phyloP scores from a whole-genome alignment of 2,329 filamentous ascomycete genomes.

The Epichloe uncinata region DNA sequence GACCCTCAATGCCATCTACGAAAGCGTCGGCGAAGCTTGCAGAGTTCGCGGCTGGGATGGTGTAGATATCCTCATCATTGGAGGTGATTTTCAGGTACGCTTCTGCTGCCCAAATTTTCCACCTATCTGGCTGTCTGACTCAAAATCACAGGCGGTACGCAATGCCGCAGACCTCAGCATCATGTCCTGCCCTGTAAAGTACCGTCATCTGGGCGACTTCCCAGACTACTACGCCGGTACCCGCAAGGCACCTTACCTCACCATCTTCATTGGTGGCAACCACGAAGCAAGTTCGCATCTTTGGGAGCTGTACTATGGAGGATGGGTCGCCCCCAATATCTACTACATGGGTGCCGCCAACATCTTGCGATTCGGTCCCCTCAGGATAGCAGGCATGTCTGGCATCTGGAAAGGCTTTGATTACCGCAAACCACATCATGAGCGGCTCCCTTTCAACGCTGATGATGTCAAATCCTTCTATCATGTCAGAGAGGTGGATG shows the following conservation, averaged over 20 bases:
- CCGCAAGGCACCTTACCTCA: constrained; percentile 70
- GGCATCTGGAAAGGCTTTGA: constrained; percentile 93
- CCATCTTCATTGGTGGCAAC: constrained; percentile 86
- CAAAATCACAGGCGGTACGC: constrained; percentile 52
- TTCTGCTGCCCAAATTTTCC: not conserved
- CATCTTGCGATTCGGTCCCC: constrained; percentile 66
- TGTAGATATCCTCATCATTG: constrained; percentile 85
- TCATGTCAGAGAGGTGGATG: constrained; percentile 78
- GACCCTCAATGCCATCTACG: constrained; percentile 81
- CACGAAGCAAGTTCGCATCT: constrained; percentile 87
- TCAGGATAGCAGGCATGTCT: constrained; percentile 80
- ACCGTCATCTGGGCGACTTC: constrained; percentile 80
- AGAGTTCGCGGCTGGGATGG: constrained; percentile 61
- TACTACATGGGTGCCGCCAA: constrained; percentile 95
- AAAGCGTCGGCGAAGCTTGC: constrained; percentile 57
- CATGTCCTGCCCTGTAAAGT: constrained; percentile 84
- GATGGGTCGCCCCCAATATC: constrained; percentile 93
- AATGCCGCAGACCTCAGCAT: constrained; percentile 78
- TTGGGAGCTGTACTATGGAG: constrained; percentile 89
- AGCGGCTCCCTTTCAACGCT: constrained; percentile 70
- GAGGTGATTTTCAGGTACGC: constrained; percentile 80
- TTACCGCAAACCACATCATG: constrained; percentile 71
- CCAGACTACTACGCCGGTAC: constrained; percentile 82
- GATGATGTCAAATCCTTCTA: constrained; percentile 74
- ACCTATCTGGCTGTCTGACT: too few relatives aligned